Base-by-base conservation (phyloP, 345 rosid genomes). In the Atalantia buxifolia region DNA sequence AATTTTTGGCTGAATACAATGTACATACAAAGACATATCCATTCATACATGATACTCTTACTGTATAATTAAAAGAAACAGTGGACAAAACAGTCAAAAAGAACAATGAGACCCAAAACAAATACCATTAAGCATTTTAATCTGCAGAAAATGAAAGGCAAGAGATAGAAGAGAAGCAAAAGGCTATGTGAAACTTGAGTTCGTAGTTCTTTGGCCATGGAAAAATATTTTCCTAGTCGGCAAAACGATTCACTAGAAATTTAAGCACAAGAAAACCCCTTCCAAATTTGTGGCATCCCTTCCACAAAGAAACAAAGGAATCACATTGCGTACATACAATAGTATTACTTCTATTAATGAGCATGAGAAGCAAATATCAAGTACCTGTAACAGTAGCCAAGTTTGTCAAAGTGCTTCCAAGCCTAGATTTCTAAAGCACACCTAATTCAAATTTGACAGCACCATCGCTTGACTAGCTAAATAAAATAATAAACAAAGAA, bases 1-100 rank as follows among this genome's bases (percentile, higher is more conserved):
- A 95, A 79, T 84, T 92, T 93, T 79, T 81, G 89, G 66, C 99
- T 95, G 90, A 85, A 86, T 35, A 57, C 67, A 31, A 74, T 76
- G 70, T 13, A 45, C 50, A 35, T 30, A 55, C 50, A 19, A 71
- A 30, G 10, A 66, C 27, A 61, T 27, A 42, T 9, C 59, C 48
- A 40, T 30, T 18, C 30, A 18, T 40, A 13, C 28, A 9, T 28
- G 60, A 57, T 5, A 60, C 27, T 66, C 36, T 7, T 45, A 16
- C 6, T 10, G 22, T 2, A 56, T 56, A 40, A 64, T 65, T 28
- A 31, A 56, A 31, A 42, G 1, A 28, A 70, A 62, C 12, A n/a
- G 25, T 10, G 9, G 6, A 16, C 12, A 10, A 24, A 50, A 50
- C 1, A 38, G 9, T 27, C 0, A 6, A 33, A 70, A n/a, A 14